Evolutionary conservation across 1,139 yeast species (phyloP).

Genomic region (Candida sojae): DNA sequence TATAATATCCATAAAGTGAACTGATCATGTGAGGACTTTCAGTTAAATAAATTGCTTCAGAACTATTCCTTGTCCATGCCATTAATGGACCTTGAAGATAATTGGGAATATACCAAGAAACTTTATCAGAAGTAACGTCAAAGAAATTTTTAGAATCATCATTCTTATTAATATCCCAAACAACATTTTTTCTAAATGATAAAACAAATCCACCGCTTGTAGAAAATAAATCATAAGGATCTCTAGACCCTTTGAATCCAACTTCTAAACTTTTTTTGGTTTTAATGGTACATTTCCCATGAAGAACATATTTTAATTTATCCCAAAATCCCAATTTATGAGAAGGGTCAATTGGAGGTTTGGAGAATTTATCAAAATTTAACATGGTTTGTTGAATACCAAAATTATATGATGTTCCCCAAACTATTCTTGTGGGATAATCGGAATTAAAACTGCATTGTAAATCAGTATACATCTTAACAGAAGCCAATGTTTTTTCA

Average conservation of each 20-base stretch:
- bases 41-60: slow-evolving; percentile 46
- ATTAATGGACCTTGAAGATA: slow-evolving; percentile 58
- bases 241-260: slow-evolving; percentile 49
- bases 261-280: slow-evolving; percentile 51
- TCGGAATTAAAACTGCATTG: slow-evolving; percentile 56
- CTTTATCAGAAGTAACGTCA: slow-evolving; percentile 37
- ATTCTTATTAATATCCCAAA: slow-evolving; percentile 42
- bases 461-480: slow-evolving; percentile 70
- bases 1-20: slow-evolving; percentile 54
- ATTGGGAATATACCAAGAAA: slow-evolving; percentile 58
- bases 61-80: slow-evolving; percentile 60
- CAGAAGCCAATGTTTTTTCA: slow-evolving; percentile 75
- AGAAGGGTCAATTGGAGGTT: slow-evolving; percentile 72
- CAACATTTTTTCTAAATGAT: slow-evolving; percentile 37
- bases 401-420: slow-evolving; percentile 88
- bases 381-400: slow-evolving; percentile 81
- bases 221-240: slow-evolving; percentile 45
- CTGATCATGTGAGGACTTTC: slow-evolving; percentile 43
- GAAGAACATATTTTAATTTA: slow-evolving; percentile 49
- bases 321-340: slow-evolving; percentile 62
- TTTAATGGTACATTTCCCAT: slow-evolving; percentile 42
- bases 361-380: slow-evolving; percentile 81
- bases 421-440: slow-evolving; percentile 67
- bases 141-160: slow-evolving; percentile 43
- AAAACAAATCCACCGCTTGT: slow-evolving; percentile 44